Conservation (phyloP, 2,329 filamentous ascomycete species). For the Claviceps purpurea region DNA sequence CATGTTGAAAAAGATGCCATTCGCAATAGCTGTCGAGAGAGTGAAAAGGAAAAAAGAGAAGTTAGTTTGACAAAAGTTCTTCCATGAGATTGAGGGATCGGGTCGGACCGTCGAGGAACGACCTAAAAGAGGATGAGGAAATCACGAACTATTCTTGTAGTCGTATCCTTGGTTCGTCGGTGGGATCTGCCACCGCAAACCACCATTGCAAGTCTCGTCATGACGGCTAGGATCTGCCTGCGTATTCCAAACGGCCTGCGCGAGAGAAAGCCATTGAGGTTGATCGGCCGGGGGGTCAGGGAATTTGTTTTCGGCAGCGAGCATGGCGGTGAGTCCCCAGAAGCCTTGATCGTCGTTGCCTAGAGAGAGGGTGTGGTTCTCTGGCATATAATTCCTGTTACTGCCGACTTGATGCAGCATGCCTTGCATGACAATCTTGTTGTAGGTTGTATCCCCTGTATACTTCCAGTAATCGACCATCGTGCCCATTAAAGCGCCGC, state of each 20-base stretch:
- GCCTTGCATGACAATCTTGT: slow-evolving; percentile 34
- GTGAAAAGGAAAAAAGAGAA: neutral
- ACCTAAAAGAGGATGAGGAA: no score
- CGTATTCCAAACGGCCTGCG: slow-evolving; percentile 49
- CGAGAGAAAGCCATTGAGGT: slow-evolving; percentile 40
- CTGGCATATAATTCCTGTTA: slow-evolving; percentile 39
- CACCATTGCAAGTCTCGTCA: slow-evolving; percentile 37
- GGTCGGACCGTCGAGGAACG: no score
- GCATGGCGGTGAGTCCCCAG: slow-evolving; percentile 51
- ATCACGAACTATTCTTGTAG: slow-evolving; percentile 47
- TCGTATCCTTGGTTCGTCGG: slow-evolving; percentile 59
- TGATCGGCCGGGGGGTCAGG: slow-evolving; percentile 34
- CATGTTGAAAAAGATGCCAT: slow-evolving; percentile 50
- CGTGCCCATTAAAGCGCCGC: slow-evolving; percentile 44
- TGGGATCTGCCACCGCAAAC: slow-evolving; percentile 65
- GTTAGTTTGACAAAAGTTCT: no score
- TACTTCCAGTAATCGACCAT: slow-evolving; percentile 50
- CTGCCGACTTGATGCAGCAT: slow-evolving; percentile 39
- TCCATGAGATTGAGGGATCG: no score
- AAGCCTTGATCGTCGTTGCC: slow-evolving; percentile 54
- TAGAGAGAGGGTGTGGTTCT: slow-evolving; percentile 32
- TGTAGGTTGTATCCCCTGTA: slow-evolving; percentile 44
- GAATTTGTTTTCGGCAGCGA: slow-evolving; percentile 42
- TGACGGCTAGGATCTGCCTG: slow-evolving; percentile 43
- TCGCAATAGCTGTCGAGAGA: slow-evolving; percentile 35